Conservation (phyloP, 257 asterid species). For the Perilla frutescens region DNA sequence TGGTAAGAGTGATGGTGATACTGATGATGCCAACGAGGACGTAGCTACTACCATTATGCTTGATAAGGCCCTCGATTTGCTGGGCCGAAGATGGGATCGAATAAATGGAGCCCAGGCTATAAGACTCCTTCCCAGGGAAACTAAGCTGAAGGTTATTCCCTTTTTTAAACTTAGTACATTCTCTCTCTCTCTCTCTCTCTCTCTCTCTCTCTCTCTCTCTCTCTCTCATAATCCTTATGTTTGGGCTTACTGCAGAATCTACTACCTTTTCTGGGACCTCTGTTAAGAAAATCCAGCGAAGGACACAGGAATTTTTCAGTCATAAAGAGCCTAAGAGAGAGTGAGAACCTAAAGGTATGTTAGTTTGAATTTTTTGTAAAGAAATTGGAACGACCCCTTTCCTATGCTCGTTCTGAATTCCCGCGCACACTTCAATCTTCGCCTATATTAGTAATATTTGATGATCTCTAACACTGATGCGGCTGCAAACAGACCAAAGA, state of each 20-base stretch:
- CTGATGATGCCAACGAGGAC: conserved; percentile 71
- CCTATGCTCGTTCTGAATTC: background rate
- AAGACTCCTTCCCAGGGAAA: conserved; percentile 86
- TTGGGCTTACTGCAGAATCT: conserved; percentile 69
- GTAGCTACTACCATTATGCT: conserved; percentile 79
- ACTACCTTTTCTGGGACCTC: conserved; percentile 94
- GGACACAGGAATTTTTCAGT: conserved; percentile 82
- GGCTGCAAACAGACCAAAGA: conserved; percentile 70
- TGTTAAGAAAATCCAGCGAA: conserved; percentile 90
- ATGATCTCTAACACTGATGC: conserved; percentile 3
- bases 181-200: conserved; percentile 1
- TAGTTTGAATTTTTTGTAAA: conserved; percentile 12
- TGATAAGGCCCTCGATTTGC: conserved; percentile 88
- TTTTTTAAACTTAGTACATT: background rate
- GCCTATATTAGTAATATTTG: background rate
- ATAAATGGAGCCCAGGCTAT: conserved; percentile 96
- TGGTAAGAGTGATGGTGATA: conserved; percentile 90
- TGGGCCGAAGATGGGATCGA: conserved; percentile 94
- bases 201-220: conserved; percentile 6
- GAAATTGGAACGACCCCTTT: conserved; percentile 17
- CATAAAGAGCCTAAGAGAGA: conserved; percentile 86
- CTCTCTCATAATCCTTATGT: conserved; percentile 27
- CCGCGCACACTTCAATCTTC: no score
- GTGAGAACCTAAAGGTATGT: conserved; percentile 91
- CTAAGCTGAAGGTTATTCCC: conserved; percentile 77